A percentile compares a stretch with the other conserved stretches of the same genome.
These are phyloP conservation scores for Aethionema arabicum DNA, from an alignment of 345 rosid species.

Conservation along the genomic window DNA sequence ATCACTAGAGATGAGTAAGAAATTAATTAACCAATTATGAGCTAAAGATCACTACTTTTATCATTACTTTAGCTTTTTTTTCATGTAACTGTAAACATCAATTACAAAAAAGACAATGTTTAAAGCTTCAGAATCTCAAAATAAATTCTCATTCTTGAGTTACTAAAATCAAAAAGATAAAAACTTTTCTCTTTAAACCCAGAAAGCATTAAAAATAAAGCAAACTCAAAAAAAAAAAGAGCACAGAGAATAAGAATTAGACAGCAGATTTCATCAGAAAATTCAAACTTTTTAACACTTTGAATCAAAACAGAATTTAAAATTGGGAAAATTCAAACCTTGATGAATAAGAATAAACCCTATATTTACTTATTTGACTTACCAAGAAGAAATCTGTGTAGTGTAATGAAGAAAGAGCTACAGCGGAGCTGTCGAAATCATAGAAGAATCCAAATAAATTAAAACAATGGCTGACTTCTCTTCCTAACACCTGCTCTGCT, in stretches of 20 bases:
- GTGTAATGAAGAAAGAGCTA: conserved; percentile 12
- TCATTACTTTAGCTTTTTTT: conserved; percentile 1
- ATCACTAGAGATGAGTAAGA: conserved; percentile 3
- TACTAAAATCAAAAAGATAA: not conserved
- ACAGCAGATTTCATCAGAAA: conserved; percentile 15
- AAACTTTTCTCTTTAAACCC: not conserved
- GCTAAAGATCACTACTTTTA: conserved; percentile 14
- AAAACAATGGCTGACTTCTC: conserved; percentile 31
- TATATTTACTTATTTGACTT: conserved; percentile 9
- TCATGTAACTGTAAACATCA: conserved; percentile 23
- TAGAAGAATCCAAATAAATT: conserved; percentile 21
- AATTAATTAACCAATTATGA: conserved; percentile 10
- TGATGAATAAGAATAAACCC: conserved; percentile 22
- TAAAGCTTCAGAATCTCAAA: conserved; percentile 33
- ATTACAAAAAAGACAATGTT: conserved; percentile 23
- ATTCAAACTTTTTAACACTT: not conserved
- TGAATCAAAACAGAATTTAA: conserved; percentile 1
- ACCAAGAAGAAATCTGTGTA: conserved; percentile 18
- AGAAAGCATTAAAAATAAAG: conserved; percentile 21
- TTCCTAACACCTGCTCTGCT: conserved; percentile 26
- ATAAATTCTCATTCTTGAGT: conserved; percentile 1
- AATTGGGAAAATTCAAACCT: not conserved
- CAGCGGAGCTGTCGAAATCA: conserved; percentile 29
- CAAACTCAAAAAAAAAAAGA: not conserved
- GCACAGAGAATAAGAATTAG: conserved; percentile 9